Conservation (phyloP, 176 grass and related monocot species). For the Rhipidocladum racemiflorum region DNA sequence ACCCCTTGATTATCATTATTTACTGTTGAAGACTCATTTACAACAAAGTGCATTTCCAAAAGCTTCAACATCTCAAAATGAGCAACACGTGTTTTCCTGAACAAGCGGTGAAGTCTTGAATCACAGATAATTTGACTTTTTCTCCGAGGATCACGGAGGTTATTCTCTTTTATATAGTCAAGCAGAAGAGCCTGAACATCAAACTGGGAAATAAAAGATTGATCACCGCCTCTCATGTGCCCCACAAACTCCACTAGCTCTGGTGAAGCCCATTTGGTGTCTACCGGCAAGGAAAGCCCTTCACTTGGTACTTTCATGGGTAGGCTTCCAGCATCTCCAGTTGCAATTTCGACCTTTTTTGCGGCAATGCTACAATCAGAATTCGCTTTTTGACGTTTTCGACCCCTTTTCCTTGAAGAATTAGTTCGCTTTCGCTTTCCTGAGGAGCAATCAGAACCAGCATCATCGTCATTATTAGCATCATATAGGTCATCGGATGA, state of each 20-base stretch:
- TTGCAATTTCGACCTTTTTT: constrained; percentile 31
- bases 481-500: constrained; percentile 88
- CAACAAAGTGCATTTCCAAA: constrained; percentile 82
- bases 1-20: constrained; percentile 41
- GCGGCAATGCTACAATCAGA: constrained; percentile 23
- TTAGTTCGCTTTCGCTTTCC: constrained; percentile 42
- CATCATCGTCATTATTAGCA: constrained; percentile 68
- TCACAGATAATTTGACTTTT: constrained; percentile 99
- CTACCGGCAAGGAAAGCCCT: constrained; percentile 23
- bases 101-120: constrained; percentile 64
- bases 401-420: constrained; percentile 57
- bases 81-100: constrained; percentile 79
- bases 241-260: constrained; percentile 84
- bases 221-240: constrained; percentile 72
- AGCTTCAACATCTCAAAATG: constrained; percentile 99
- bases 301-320: constrained; percentile 42
- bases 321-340: constrained; percentile 24
- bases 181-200: constrained; percentile 91
- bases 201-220: constrained; percentile 65
- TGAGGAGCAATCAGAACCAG: constrained; percentile 71
- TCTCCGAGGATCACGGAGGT: constrained; percentile 75
- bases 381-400: constrained; percentile 44
- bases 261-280: constrained; percentile 76
- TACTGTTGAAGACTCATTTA: constrained; percentile 54
- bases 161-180: constrained; percentile 94